Evolutionary conservation across 306 rosid genomes (phyloP).

Genomic region (Begonia fuchsioides): DNA sequence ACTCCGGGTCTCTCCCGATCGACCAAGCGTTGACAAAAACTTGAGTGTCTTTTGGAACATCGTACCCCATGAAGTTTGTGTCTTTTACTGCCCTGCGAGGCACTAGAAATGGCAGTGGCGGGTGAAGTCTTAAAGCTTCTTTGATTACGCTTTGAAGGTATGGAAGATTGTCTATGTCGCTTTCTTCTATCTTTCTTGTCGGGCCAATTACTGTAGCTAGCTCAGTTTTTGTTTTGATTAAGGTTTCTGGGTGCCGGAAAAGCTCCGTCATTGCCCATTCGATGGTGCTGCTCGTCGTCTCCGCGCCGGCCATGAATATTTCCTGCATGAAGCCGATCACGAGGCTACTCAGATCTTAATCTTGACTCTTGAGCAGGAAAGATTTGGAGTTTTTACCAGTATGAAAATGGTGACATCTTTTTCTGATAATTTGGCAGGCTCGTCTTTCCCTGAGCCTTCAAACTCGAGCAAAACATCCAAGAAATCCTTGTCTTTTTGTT

Average conservation of each 20-base stretch:
- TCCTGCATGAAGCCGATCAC: neutral
- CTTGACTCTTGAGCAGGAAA: too few species aligned
- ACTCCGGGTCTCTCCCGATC: too few species aligned
- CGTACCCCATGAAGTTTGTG: neutral
- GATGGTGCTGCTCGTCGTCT: too few species aligned
- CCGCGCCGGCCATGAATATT: too few species aligned
- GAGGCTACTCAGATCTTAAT: neutral
- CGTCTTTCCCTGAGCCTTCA: slow-evolving; percentile 21
- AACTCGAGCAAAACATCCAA: slow-evolving; percentile 43
- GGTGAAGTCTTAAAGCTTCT: slow-evolving; percentile 2
- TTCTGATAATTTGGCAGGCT: slow-evolving; percentile 22
- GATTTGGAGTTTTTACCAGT: too few species aligned
- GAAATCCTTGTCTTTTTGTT: slow-evolving; percentile 19
- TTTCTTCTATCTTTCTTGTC: too few species aligned
- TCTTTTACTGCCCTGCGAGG: neutral
- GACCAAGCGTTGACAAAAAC: too few species aligned
- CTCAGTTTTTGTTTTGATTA: too few species aligned
- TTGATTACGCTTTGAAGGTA: neutral
- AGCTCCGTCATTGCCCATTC: too few species aligned
- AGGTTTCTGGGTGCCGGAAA: too few species aligned
- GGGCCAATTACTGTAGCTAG: too few species aligned
- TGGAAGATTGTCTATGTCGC: too few species aligned
- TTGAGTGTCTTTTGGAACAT: neutral
- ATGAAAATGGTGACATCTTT: slow-evolving; percentile 35
- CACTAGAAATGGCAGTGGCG: slow-evolving; percentile 4